These are phyloP conservation scores for Hemileia vastatrix DNA, from an alignment of 1,284 basidiomycete genomes.

Conservation along the genomic window DNA sequence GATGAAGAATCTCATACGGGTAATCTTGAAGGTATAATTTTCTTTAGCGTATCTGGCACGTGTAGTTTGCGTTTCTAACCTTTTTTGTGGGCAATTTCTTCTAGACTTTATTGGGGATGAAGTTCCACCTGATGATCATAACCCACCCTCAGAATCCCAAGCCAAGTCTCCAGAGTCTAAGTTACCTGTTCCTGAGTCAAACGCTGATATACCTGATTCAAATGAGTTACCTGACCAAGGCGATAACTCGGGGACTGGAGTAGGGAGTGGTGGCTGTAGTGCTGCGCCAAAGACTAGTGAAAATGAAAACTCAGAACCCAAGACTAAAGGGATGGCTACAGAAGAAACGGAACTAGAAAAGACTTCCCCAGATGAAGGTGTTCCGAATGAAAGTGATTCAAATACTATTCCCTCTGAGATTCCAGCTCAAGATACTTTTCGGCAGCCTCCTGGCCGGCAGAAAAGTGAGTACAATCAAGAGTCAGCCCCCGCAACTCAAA, in stretches of 20 bases:
- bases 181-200: neutral
- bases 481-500: too few species aligned
- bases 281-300: constrained; percentile 24
- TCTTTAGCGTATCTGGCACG: too few species aligned
- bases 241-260: constrained; percentile 3
- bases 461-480: neutral
- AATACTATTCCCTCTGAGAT: neutral
- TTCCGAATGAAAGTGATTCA: neutral
- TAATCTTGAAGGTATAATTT: too few species aligned
- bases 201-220: neutral
- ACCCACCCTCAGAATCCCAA: too few species aligned
- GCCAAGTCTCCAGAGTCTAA: too few species aligned
- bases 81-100: too few species aligned
- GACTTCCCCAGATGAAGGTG: neutral
- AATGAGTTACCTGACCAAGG: neutral
- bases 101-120: too few species aligned
- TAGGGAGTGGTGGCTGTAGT: constrained; percentile 4
- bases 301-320: constrained; percentile 13
- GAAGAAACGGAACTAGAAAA: neutral
- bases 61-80: too few species aligned
- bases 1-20: neutral
- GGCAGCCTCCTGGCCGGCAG: too few species aligned
- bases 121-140: constrained; percentile 31
- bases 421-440: neutral
- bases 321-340: too few species aligned